A percentile compares a stretch with the other conserved stretches of the same genome.
phyloP scores from a whole-genome alignment of 345 rosid genomes.

The Nephelium lappaceum region DNA sequence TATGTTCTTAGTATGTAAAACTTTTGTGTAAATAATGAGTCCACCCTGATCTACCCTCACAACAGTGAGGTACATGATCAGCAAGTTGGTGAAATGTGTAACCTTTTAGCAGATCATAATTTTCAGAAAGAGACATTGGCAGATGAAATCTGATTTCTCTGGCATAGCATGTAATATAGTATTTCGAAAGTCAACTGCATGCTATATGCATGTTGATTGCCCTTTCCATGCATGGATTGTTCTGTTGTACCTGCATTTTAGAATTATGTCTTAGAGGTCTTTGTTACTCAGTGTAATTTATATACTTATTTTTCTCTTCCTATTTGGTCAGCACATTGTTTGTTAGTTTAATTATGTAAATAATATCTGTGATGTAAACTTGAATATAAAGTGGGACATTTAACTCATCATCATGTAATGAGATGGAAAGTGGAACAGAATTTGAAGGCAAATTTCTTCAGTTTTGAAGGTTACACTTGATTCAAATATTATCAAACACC shows the following conservation, averaged over 20 bases:
- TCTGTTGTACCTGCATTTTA: not conserved
- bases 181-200: not conserved
- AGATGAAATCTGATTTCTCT: not conserved
- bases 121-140: not conserved
- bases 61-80: slow-evolving; percentile 3
- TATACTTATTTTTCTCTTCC: not conserved
- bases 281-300: not conserved
- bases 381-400: not conserved
- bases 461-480: not conserved
- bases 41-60: slow-evolving; percentile 8
- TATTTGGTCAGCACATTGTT: not conserved
- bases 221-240: not conserved
- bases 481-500: not conserved
- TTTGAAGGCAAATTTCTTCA: not conserved
- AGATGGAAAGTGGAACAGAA: not conserved
- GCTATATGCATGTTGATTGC: not conserved
- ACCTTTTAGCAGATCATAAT: not conserved
- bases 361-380: not conserved
- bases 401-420: not conserved
- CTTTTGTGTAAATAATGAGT: not conserved
- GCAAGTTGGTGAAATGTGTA: not conserved
- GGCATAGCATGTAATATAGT: not conserved
- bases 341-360: not conserved
- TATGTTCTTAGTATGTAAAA: not conserved
- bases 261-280: not conserved